Evolutionary conservation across 2,329 filamentous ascomycete species (phyloP).

Genomic region (Sphaerulina musiva): DNA sequence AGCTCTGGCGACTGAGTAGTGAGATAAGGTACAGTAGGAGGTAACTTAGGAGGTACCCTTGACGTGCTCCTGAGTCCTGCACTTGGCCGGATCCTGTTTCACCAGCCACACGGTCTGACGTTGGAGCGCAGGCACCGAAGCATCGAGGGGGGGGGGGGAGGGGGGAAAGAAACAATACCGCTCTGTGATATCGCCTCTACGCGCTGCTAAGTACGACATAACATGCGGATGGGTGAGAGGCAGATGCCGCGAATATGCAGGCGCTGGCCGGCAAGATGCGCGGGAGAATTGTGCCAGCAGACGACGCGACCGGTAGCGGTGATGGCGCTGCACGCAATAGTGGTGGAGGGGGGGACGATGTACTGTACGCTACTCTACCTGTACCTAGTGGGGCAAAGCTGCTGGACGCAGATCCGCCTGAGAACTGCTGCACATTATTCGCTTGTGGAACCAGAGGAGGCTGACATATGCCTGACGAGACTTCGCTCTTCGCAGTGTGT

Average conservation of each 20-base stretch:
- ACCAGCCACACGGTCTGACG: slow-evolving; percentile 21
- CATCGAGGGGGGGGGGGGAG: slow-evolving; percentile 9
- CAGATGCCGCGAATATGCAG: slow-evolving; percentile 8
- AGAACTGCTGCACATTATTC: slow-evolving; percentile 6
- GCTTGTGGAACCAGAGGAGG: slow-evolving; percentile 1
- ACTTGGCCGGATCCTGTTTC: slow-evolving; percentile 3
- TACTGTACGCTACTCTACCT: not conserved
- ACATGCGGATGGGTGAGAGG: slow-evolving; percentile 1
- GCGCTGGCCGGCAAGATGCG: slow-evolving; percentile 1
- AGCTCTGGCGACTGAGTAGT: slow-evolving; percentile 12
- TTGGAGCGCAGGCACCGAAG: slow-evolving; percentile 16
- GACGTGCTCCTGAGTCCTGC: slow-evolving; percentile 12
- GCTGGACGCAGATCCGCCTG: slow-evolving; percentile 15
- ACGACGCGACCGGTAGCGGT: not conserved
- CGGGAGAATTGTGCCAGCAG: slow-evolving; percentile 9
- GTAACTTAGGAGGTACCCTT: slow-evolving; percentile 4
- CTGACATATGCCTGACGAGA: slow-evolving; percentile 6
- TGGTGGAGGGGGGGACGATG: slow-evolving; percentile 5
- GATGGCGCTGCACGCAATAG: not conserved
- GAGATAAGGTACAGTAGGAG: slow-evolving; percentile 5
- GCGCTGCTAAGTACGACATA: too few relatives aligned
- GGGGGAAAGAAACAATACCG: not conserved
- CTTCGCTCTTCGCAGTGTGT: slow-evolving; percentile 1
- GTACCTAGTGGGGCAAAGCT: not conserved
- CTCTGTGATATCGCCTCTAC: too few relatives aligned